Percentiles rank a stretch among this genome's conserved stretches.
These are phyloP conservation scores for Aphanomyces euteiches DNA, from an alignment of 352 stramenopile species.

Conservation along the genomic window DNA sequence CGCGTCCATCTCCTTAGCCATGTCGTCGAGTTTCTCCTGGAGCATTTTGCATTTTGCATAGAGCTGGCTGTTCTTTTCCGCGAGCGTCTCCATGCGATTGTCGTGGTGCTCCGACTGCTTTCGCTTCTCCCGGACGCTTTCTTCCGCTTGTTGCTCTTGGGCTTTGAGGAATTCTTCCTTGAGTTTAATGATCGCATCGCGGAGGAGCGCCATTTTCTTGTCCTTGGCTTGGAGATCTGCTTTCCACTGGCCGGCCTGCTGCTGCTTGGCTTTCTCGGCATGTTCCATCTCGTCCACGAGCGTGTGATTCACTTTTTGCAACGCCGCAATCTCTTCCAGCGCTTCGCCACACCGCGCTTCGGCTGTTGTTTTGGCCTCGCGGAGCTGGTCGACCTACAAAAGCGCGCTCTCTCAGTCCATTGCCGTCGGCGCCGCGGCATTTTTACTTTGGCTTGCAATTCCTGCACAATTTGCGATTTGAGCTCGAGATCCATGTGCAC, in stretches of 20 bases:
- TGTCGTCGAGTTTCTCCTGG: slow-evolving; percentile 54
- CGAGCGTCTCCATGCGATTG: slow-evolving; percentile 36
- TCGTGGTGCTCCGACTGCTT: slow-evolving; percentile 43
- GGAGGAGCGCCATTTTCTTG: slow-evolving; percentile 59
- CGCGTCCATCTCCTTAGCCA: not conserved
- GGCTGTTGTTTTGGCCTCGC: slow-evolving; percentile 61
- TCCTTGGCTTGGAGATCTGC: slow-evolving; percentile 49
- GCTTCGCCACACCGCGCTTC: slow-evolving; percentile 76
- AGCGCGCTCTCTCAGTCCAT: too few species aligned
- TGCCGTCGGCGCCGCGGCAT: not conserved
- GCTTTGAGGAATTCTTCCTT: slow-evolving; percentile 88
- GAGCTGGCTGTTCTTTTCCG: slow-evolving; percentile 47
- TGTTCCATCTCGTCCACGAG: slow-evolving; percentile 33
- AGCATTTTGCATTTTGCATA: slow-evolving; percentile 55
- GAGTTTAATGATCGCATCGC: slow-evolving; percentile 77
- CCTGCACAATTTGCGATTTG: not conserved
- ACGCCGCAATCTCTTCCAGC: slow-evolving; percentile 73
- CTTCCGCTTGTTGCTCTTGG: slow-evolving; percentile 73
- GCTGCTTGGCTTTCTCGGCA: slow-evolving; percentile 41
- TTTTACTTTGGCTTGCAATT: slow-evolving; percentile 12
- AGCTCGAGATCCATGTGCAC: slow-evolving; percentile 48
- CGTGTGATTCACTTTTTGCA: slow-evolving; percentile 34
- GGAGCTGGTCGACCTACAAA: slow-evolving; percentile 40
- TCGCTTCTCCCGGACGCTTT: slow-evolving; percentile 44
- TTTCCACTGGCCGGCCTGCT: slow-evolving; percentile 21